Conservation (phyloP, 1,139 yeast species). For the Hemisphaericaspora subhashii region DNA sequence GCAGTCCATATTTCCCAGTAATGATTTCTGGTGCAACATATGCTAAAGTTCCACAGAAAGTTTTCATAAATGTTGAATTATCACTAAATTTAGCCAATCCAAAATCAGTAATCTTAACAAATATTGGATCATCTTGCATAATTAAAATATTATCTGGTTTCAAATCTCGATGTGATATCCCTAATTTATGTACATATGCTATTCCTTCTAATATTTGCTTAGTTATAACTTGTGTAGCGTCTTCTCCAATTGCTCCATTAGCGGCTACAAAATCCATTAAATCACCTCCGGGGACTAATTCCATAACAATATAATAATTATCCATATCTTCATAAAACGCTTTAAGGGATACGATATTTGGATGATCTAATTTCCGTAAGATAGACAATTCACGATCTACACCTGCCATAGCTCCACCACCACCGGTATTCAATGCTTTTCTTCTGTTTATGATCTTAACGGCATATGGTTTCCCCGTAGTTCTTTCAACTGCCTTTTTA, state of each 20-base stretch:
- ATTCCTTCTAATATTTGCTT: conserved; percentile 84
- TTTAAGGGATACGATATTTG: conserved; percentile 77
- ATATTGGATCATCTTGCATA: conserved; percentile 87
- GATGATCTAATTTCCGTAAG: conserved; percentile 73
- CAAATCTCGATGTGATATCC: conserved; percentile 90
- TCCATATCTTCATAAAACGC: conserved; percentile 84
- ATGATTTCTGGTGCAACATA: conserved; percentile 95
- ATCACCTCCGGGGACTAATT: conserved; percentile 95
- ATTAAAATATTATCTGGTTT: conserved; percentile 92
- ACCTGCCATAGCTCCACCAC: conserved; percentile 56
- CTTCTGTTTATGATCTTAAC: conserved; percentile 85
- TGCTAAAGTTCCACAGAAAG: conserved; percentile 88
- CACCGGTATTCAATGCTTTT: conserved; percentile 73
- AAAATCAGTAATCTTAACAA: conserved; percentile 89
- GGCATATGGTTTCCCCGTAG: conserved; percentile 83
- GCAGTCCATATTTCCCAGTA: conserved; percentile 59
- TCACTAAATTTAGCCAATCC: conserved; percentile 84
- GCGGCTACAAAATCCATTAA: conserved; percentile 94
- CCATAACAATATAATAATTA: conserved; percentile 88
- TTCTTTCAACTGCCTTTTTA: conserved; percentile 81
- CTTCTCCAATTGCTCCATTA: conserved; percentile 88
- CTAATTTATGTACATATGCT: conserved; percentile 80
- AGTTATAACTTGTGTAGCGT: conserved; percentile 81
- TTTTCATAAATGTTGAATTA: conserved; percentile 75
- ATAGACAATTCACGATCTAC: conserved; percentile 86